phyloP scores from a whole-genome alignment of 2,329 filamentous ascomycete species.

The Geosmithia morbida region DNA sequence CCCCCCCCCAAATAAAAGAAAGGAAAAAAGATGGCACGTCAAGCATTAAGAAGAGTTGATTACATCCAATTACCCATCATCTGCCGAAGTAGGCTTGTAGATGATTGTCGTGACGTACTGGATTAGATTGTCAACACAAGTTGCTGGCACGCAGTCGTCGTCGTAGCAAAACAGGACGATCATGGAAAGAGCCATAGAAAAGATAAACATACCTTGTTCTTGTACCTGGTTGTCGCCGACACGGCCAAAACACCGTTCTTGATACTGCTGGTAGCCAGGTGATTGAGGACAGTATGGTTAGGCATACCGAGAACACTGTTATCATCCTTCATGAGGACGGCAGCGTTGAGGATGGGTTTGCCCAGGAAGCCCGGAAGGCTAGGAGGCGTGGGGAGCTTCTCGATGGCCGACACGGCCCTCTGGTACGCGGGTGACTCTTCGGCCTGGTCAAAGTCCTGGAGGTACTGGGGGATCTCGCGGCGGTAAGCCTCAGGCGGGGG shows the following conservation, averaged over 20 bases:
- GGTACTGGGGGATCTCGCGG: slow-evolving; percentile 64
- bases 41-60: not conserved
- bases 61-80: slow-evolving; percentile 19
- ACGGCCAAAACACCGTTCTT: slow-evolving; percentile 92
- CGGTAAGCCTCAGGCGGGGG: slow-evolving; percentile 49
- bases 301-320: slow-evolving; percentile 94
- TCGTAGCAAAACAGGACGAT: not conserved
- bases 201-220: slow-evolving; percentile 57
- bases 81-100: slow-evolving; percentile 73
- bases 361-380: slow-evolving; percentile 79
- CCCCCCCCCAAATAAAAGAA: not conserved
- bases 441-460: slow-evolving; percentile 73
- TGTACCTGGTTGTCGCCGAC: slow-evolving; percentile 94
- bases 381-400: slow-evolving; percentile 71
- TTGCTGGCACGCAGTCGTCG: not conserved
- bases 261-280: slow-evolving; percentile 93
- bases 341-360: slow-evolving; percentile 88
- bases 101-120: slow-evolving; percentile 96
- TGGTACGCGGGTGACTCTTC: slow-evolving; percentile 66
- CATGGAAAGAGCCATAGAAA: not conserved
- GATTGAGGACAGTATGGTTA: slow-evolving; percentile 93
- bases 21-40: not conserved
- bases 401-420: slow-evolving; percentile 59
- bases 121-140: not conserved
- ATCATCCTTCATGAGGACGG: slow-evolving; percentile 89